Percentiles rank a stretch among this genome's conserved stretches.
Conservation (phyloP, 805 yeast species). For the Pichia nanzhaoensis region DNA sequence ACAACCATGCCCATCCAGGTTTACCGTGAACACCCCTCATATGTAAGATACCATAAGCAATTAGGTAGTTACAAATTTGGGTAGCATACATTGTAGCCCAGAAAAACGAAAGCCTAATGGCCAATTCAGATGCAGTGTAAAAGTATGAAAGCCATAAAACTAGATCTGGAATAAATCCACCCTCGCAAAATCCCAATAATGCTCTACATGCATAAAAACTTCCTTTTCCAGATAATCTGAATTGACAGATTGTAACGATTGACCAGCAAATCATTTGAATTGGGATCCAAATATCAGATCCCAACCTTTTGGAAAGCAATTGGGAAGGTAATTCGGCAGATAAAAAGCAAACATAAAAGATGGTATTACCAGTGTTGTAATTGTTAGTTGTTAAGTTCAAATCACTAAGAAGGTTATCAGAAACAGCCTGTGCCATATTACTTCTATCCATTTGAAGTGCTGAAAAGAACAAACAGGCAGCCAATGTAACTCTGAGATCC, state of each 20-base stretch:
- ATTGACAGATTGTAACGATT: conserved; percentile 47
- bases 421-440: conserved; percentile 46
- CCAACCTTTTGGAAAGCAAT: conserved; percentile 53
- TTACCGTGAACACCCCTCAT: conserved; percentile 38
- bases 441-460: conserved; percentile 55
- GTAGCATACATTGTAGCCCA: conserved; percentile 51
- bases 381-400: conserved; percentile 48
- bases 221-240: conserved; percentile 33
- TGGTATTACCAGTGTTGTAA: conserved; percentile 52
- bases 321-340: conserved; percentile 61
- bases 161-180: conserved; percentile 64
- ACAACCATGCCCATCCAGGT: conserved; percentile 62
- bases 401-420: conserved; percentile 50
- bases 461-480: conserved; percentile 55
- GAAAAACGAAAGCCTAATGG: conserved; percentile 52
- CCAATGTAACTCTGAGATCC: conserved; percentile 48
- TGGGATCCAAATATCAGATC: conserved; percentile 60
- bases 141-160: conserved; percentile 61
- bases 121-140: conserved; percentile 51
- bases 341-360: conserved; percentile 46
- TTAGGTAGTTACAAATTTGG: conserved; percentile 37
- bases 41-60: conserved; percentile 45
- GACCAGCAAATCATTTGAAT: conserved; percentile 53
- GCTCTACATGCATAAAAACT: conserved; percentile 45
- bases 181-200: conserved; percentile 52